Evolutionary conservation across 306 rosid species (phyloP).

Genomic region (Casuarina equisetifolia): DNA sequence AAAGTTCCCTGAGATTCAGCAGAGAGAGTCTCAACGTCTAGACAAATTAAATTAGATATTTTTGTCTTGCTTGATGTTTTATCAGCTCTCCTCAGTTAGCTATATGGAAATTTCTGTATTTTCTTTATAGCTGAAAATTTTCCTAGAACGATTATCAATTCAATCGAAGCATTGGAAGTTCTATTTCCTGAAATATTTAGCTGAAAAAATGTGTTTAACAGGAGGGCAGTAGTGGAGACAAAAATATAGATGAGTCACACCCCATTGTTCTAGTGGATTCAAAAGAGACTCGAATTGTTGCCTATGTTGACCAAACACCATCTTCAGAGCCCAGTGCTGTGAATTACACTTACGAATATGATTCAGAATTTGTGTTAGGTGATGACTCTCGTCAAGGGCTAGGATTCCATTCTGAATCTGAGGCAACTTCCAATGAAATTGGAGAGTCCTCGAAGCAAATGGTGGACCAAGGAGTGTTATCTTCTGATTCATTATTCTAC

Average conservation of each 20-base stretch:
- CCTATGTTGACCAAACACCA: slow-evolving; percentile 54
- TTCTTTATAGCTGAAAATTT: slow-evolving; percentile 3
- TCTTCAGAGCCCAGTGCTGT: slow-evolving; percentile 40
- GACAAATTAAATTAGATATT: not conserved
- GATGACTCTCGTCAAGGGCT: slow-evolving; percentile 74
- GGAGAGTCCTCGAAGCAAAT: slow-evolving; percentile 40
- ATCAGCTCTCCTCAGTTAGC: not conserved
- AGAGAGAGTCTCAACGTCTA: not conserved
- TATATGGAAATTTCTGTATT: not conserved
- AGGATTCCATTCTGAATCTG: slow-evolving; percentile 69
- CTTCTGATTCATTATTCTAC: slow-evolving; percentile 40
- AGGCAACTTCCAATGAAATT: slow-evolving; percentile 43
- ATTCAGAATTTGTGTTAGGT: slow-evolving; percentile 69
- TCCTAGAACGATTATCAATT: not conserved
- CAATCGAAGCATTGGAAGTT: slow-evolving; percentile 7
- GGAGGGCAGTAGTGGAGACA: slow-evolving; percentile 45
- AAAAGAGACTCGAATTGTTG: slow-evolving; percentile 41
- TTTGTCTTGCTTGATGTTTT: not conserved
- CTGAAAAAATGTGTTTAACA: slow-evolving; percentile 33
- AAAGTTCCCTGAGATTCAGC: not conserved
- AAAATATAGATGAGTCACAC: slow-evolving; percentile 32
- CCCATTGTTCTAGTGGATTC: slow-evolving; percentile 53
- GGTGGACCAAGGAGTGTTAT: slow-evolving; percentile 46
- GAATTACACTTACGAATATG: slow-evolving; percentile 57
- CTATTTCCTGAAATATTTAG: slow-evolving; percentile 22